phyloP scores from a whole-genome alignment of 441 rosid species.

The Pelargonium australe region DNA sequence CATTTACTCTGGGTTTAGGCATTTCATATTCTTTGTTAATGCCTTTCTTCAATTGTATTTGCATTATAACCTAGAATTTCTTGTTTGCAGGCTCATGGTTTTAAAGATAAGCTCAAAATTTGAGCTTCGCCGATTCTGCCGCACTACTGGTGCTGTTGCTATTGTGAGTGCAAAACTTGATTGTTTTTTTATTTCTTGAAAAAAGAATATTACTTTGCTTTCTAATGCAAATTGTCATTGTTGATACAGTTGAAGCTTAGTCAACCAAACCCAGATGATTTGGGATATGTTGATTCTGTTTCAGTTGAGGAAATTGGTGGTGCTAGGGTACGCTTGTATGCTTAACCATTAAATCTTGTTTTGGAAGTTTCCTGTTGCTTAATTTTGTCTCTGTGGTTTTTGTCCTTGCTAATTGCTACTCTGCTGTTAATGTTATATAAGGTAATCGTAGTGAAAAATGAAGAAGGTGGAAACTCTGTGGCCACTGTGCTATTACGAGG shows the following conservation, averaged over 20 bases:
- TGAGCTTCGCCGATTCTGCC: conserved; percentile 92
- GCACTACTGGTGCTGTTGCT: conserved; percentile 93
- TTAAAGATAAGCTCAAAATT: conserved; percentile 97
- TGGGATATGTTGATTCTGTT: conserved; percentile 84
- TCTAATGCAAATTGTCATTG: conserved; percentile 18
- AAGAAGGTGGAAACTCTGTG: conserved; percentile 89
- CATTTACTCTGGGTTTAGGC: not conserved
- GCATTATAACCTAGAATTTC: conserved; percentile 13
- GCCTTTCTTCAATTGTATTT: not conserved
- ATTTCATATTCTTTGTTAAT: not conserved
- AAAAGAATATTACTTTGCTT: not conserved
- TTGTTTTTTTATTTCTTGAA: too few species aligned
- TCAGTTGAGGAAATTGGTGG: conserved; percentile 98
- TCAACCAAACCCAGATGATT: conserved; percentile 78
- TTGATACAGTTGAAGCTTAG: conserved; percentile 78
- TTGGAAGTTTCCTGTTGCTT: not conserved
- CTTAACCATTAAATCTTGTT: conserved; percentile 15
- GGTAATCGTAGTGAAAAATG: conserved; percentile 87
- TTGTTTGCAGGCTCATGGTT: conserved; percentile 76
- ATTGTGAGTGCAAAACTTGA: conserved; percentile 39
- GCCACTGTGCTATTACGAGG: conserved; percentile 91
- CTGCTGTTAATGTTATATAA: conserved; percentile 25
- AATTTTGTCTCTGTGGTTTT: not conserved
- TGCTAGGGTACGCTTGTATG: conserved; percentile 57
- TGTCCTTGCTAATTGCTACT: not conserved